phyloP scores from a whole-genome alignment of 2,329 filamentous ascomycete species.

The Alternaria sp. region DNA sequence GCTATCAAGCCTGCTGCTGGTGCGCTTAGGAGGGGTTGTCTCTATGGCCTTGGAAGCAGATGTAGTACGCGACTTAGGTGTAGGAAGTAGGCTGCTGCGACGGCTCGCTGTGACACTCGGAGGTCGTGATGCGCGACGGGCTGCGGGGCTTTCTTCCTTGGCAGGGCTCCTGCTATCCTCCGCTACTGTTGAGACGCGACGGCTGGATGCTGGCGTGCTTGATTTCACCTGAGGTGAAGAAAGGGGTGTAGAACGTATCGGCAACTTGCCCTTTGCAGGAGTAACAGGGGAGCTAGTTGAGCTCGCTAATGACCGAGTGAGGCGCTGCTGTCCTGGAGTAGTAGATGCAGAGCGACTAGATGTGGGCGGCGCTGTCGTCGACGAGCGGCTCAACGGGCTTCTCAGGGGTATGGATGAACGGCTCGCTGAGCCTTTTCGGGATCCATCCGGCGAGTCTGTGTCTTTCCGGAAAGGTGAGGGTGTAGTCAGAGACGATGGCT shows the following conservation, averaged over 20 bases:
- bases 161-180: constrained; percentile 30
- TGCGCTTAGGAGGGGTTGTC: constrained; percentile 23
- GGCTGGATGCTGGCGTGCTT: constrained; percentile 35
- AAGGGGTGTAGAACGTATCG: constrained; percentile 30
- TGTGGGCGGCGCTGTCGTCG: constrained; percentile 36
- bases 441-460: constrained; percentile 23
- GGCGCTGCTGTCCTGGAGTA: constrained; percentile 40
- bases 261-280: constrained; percentile 36
- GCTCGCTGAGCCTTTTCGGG: constrained; percentile 35
- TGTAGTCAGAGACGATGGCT: constrained; percentile 46
- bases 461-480: constrained; percentile 45
- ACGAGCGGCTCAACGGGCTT: constrained; percentile 43
- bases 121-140: constrained; percentile 38
- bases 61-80: constrained; percentile 37
- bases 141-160: constrained; percentile 42
- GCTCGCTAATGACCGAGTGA: constrained; percentile 39
- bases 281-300: constrained; percentile 45
- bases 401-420: constrained; percentile 48
- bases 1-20: constrained; percentile 34
- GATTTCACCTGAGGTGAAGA: constrained; percentile 27
- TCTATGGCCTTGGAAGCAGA: constrained; percentile 31
- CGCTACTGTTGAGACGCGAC: constrained; percentile 32
- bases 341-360: constrained; percentile 38
- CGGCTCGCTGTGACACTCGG: constrained; percentile 43
- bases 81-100: constrained; percentile 41